Conservation (phyloP, 2,329 filamentous ascomycete genomes). For the Blumeria hordei region DNA sequence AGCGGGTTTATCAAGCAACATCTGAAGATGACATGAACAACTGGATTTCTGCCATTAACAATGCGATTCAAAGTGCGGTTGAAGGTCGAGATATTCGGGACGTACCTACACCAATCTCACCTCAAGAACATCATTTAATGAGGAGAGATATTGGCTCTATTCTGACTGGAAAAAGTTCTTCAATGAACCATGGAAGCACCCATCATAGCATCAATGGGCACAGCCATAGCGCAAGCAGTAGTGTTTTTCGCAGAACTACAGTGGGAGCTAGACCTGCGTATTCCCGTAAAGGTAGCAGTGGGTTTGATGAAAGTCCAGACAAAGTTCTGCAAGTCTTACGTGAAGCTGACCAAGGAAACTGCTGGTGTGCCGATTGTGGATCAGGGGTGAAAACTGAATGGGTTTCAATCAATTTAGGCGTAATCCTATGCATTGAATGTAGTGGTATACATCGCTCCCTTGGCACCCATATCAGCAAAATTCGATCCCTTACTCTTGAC, state of each 20-base stretch:
- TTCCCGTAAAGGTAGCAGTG: constrained; percentile 41
- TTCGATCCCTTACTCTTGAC: constrained; percentile 83
- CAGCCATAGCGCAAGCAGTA: constrained; percentile 14
- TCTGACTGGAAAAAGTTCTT: constrained; percentile 74
- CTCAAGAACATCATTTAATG: constrained; percentile 25
- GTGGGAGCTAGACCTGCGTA: constrained; percentile 69
- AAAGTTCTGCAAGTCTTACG: constrained; percentile 70
- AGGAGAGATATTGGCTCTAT: constrained; percentile 80
- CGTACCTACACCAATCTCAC: constrained; percentile 19
- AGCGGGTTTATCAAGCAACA: constrained; percentile 88
- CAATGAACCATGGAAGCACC: constrained; percentile 24
- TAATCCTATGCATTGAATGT: constrained; percentile 92
- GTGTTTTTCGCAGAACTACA: constrained; percentile 65
- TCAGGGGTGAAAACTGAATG: constrained; percentile 86
- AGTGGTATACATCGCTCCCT: constrained; percentile 91
- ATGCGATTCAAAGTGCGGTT: constrained; percentile 84
- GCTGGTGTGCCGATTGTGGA: constrained; percentile 82
- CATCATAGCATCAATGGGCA: constrained; percentile 25
- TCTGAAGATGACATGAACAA: constrained; percentile 95
- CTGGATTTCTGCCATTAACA: constrained; percentile 94
- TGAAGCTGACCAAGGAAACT: constrained; percentile 78
- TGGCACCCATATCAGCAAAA: constrained; percentile 92
- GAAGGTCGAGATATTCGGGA: constrained; percentile 47
- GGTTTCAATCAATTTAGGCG: constrained; percentile 95
- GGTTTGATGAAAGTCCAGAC: constrained; percentile 60